These are phyloP conservation scores for Rosa hybrid DNA, from an alignment of 331 rosid species.

Conservation along the genomic window DNA sequence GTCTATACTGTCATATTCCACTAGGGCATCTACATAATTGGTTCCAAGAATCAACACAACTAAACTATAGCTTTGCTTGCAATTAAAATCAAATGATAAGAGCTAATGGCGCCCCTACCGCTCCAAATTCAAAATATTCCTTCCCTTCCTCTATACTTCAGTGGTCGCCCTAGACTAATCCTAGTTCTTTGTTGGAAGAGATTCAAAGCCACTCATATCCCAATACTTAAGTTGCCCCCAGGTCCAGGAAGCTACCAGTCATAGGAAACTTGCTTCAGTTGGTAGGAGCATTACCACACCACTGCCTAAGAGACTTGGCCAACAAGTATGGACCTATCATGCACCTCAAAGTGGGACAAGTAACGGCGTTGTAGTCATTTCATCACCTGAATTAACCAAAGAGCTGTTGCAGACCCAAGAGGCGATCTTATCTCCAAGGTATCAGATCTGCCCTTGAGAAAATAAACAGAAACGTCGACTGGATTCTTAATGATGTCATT, in stretches of 20 bases:
- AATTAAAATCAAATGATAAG: no score
- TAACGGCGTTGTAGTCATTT: slow-evolving; percentile 10
- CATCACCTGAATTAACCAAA: slow-evolving; percentile 33
- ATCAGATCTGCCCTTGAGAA: neutral
- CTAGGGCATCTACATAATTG: no score
- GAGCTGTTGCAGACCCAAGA: neutral
- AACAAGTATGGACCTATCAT: slow-evolving; percentile 18
- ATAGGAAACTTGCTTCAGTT: slow-evolving; percentile 51
- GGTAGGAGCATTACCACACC: slow-evolving; percentile 18
- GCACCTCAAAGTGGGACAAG: slow-evolving; percentile 39
- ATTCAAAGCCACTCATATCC: no score
- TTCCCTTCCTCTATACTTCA: neutral
- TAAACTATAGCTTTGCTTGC: no score
- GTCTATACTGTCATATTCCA: no score
- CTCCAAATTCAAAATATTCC: neutral
- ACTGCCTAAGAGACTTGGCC: slow-evolving; percentile 3
- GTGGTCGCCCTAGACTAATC: neutral
- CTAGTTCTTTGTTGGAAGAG: neutral
- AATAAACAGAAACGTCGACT: neutral
- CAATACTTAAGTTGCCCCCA: slow-evolving; percentile 29
- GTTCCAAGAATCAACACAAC: no score
- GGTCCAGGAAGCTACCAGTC: slow-evolving; percentile 46
- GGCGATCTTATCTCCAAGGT: neutral
- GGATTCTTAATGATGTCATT: neutral
- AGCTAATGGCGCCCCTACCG: neutral